Evolutionary conservation across 164 flowering plant genomes (phyloP), one percentile per base, ranked within the genome.

Genomic region (Piper betle): DNA sequence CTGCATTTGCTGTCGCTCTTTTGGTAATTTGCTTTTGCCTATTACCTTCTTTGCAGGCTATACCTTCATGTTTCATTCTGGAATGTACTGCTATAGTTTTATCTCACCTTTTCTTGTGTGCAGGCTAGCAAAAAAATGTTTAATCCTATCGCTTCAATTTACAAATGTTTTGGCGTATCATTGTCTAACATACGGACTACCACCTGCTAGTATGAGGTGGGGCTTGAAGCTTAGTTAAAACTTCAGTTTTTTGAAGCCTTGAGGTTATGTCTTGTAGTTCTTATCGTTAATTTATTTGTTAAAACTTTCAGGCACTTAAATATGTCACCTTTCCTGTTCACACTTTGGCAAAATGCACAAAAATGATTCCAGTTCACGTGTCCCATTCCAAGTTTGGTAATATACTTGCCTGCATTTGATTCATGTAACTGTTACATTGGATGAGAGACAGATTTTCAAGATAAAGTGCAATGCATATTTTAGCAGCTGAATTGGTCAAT

Each of bases 351-450:
- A 93, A 93, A 74, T 93, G 97, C 77, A 95, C 97, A n/a, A 93
- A 93, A 78, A 93, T 93, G 99, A 93, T 93, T 65, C 99, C 99
- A n/a, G n/a, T n/a, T n/a, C n/a, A n/a, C n/a, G n/a, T n/a, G n/a
- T 66, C 95, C 88, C 33, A 94, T 94, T 95, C 97, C 91, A 69
- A 71, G 87, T 69, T 37, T 43, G n/a, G n/a, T n/a, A n/a, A n/a
- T n/a, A n/a, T n/a, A n/a, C n/a, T n/a, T n/a, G n/a, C n/a, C n/a
- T n/a, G n/a, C n/a, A n/a, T n/a, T n/a, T n/a, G n/a, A n/a, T n/a
- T n/a, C n/a, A n/a, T n/a, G n/a, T n/a, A n/a, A n/a, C n/a, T n/a
- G n/a, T n/a, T n/a, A n/a, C n/a, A n/a, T n/a, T n/a, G n/a, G n/a
- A n/a, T n/a, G n/a, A n/a, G n/a, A n/a, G n/a, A n/a, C n/a, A n/a